Evolutionary conservation across 345 rosid genomes (phyloP).

Genomic region (Geranium rotundifolium): DNA sequence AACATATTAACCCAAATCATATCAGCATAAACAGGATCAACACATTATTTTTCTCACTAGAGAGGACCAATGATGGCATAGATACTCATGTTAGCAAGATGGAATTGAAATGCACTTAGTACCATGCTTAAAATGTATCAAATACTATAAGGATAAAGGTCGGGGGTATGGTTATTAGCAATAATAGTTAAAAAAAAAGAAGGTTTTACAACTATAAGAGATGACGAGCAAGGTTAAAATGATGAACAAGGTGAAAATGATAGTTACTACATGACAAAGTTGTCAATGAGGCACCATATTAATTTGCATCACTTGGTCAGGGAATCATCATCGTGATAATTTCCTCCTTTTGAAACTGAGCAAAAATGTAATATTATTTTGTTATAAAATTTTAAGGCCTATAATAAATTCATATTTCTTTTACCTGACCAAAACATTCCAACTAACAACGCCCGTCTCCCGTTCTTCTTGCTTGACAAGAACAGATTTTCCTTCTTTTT

Average conservation of each 20-base stretch:
- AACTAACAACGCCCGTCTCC: slow-evolving; percentile 89
- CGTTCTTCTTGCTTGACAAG: slow-evolving; percentile 96
- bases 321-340: too few relatives aligned
- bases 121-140: too few relatives aligned
- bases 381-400: too few relatives aligned
- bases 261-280: neutral
- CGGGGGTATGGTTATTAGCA: neutral
- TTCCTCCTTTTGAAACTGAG: too few relatives aligned
- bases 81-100: slow-evolving; percentile 1
- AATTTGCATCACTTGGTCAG: too few relatives aligned
- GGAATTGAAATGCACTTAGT: neutral
- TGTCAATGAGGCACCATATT: neutral
- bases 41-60: neutral
- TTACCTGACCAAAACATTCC: slow-evolving; percentile 68
- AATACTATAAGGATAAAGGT: neutral
- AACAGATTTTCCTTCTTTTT: slow-evolving; percentile 66
- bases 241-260: neutral
- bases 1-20: neutral
- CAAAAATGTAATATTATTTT: too few relatives aligned
- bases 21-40: neutral
- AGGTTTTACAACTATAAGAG: neutral
- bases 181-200: neutral
- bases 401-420: neutral
- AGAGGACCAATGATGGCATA: neutral
- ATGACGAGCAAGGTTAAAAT: neutral